Conservation (phyloP, 306 rosid species). For the Dalbergia oliveri region DNA sequence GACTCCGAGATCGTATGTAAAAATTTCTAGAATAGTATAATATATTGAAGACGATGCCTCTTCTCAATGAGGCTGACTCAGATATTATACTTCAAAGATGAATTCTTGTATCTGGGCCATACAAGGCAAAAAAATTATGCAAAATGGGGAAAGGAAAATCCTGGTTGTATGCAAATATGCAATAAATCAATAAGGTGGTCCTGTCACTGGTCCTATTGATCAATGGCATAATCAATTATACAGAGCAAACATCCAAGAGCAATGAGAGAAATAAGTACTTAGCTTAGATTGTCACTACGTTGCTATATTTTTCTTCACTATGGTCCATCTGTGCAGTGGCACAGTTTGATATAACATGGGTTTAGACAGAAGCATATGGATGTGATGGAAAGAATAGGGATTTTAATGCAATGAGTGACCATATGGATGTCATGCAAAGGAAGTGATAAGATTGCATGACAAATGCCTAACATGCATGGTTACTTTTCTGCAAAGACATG, state of each 20-base stretch:
- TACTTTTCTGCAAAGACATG: constrained; percentile 48
- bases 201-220: constrained; percentile 47
- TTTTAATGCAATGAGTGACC: constrained; percentile 42
- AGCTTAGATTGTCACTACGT: constrained; percentile 54
- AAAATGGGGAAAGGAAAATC: neutral
- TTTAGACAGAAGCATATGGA: constrained; percentile 45
- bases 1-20: neutral
- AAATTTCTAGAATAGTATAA: neutral
- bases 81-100: constrained; percentile 28
- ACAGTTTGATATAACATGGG: constrained; percentile 34
- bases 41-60: constrained; percentile 15
- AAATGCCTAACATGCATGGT: constrained; percentile 55
- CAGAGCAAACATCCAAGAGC: constrained; percentile 56
- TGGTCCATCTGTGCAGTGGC: constrained; percentile 58
- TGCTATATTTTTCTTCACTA: constrained; percentile 47
- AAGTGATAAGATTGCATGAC: constrained; percentile 56
- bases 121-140: constrained; percentile 44
- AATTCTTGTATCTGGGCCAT: constrained; percentile 10
- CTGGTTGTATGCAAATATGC: constrained; percentile 18
- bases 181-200: constrained; percentile 55
- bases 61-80: constrained; percentile 17
- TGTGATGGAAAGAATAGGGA: constrained; percentile 41
- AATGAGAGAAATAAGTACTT: constrained; percentile 48
- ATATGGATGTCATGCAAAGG: constrained; percentile 51
- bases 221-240: constrained; percentile 44